These are phyloP conservation scores for Raddia guianensis DNA, from an alignment of 176 grass and related monocot genomes.

Conservation along the genomic window DNA sequence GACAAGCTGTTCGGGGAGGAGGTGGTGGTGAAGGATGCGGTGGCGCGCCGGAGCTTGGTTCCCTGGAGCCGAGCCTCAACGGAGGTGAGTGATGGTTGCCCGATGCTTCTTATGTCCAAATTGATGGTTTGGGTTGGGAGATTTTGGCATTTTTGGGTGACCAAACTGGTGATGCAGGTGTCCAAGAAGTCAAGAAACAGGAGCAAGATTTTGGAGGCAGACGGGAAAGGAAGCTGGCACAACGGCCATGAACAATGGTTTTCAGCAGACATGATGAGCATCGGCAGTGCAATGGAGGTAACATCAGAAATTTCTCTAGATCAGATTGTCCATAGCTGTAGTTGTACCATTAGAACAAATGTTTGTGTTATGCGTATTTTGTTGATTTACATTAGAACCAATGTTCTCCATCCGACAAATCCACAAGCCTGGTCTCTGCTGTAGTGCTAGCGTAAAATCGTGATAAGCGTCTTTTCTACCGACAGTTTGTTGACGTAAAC, in stretches of 20 bases:
- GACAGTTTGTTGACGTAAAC: not conserved
- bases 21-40: not conserved
- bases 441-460: not conserved
- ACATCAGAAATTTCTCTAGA: not conserved
- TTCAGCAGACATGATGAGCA: constrained; percentile 41
- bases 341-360: not conserved
- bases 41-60: constrained; percentile 29
- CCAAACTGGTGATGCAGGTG: constrained; percentile 5
- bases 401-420: not conserved
- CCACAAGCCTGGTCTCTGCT: not conserved
- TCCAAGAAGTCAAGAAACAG: constrained; percentile 47
- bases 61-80: constrained; percentile 39
- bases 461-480: not conserved
- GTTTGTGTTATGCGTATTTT: not conserved
- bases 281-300: constrained; percentile 58
- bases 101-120: not conserved
- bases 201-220: constrained; percentile 45
- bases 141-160: not conserved
- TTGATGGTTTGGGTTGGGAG: not conserved
- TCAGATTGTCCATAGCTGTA: not conserved
- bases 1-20: constrained; percentile 37
- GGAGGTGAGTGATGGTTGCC: constrained; percentile 27
- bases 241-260: constrained; percentile 17
- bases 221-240: constrained; percentile 39
- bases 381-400: not conserved